These are phyloP conservation scores for Fagopyrum esculentum DNA, from an alignment of 148 eudicot genomes.

Conservation along the genomic window DNA sequence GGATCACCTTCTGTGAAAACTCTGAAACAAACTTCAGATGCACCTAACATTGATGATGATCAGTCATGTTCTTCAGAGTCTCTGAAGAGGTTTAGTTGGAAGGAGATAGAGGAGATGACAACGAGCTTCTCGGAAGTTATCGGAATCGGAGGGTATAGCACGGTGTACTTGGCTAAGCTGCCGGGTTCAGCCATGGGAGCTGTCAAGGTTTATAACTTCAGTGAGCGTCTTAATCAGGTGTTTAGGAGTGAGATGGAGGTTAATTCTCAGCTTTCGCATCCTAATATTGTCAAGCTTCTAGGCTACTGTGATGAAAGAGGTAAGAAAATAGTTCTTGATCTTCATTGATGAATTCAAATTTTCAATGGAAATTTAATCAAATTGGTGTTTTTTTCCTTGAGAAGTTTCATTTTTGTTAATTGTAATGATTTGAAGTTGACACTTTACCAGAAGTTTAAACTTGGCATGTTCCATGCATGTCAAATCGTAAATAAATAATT, in stretches of 20 bases:
- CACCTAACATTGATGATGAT: not conserved
- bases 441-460: not conserved
- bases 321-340: constrained; percentile 6
- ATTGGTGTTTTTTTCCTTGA: not conserved
- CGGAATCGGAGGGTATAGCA: constrained; percentile 77
- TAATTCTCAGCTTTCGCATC: constrained; percentile 39
- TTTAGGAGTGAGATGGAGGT: constrained; percentile 62
- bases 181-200: constrained; percentile 38
- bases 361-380: not conserved
- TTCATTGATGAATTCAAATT: not conserved
- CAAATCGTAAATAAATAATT: not conserved
- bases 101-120: constrained; percentile 34
- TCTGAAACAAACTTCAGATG: not conserved
- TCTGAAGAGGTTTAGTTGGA: constrained; percentile 52
- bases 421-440: not conserved
- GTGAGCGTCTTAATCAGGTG: constrained; percentile 45
- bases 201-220: constrained; percentile 46
- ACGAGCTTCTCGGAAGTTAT: constrained; percentile 40
- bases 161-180: constrained; percentile 58
- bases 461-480: not conserved
- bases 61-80: constrained; percentile 11
- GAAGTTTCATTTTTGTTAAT: not conserved
- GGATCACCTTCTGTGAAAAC: not conserved
- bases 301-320: constrained; percentile 71
- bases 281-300: constrained; percentile 50